A percentile compares a stretch with the other conserved stretches of the same genome.
Evolutionary conservation across 208 protist genomes (phyloP).

Genomic region (Leptomonas seymouri): DNA sequence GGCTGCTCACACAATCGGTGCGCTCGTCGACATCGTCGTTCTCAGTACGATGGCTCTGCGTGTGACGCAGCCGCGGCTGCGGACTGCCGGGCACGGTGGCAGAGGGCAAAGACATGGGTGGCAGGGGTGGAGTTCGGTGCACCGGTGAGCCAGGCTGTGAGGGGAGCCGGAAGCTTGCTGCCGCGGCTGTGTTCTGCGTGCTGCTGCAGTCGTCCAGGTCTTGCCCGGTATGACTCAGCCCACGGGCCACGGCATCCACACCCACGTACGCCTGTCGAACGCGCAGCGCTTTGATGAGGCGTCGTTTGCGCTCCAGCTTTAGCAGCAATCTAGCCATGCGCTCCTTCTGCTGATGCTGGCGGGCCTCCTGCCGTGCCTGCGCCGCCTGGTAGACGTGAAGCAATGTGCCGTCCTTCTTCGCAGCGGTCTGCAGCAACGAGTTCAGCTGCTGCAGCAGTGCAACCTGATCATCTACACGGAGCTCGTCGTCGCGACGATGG

Average conservation of each 20-base stretch:
- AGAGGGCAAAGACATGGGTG: slow-evolving; percentile 29
- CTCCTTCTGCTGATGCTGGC: slow-evolving; percentile 26
- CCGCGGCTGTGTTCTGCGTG: slow-evolving; percentile 4
- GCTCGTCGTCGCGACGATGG: neutral
- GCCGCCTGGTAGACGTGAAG: slow-evolving; percentile 54
- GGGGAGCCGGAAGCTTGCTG: slow-evolving; percentile 13
- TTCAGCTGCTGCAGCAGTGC: slow-evolving; percentile 43
- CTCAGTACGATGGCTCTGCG: neutral
- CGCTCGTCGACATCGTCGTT: slow-evolving; percentile 8
- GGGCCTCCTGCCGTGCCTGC: slow-evolving; percentile 37
- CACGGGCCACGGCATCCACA: neutral
- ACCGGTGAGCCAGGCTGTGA: slow-evolving; percentile 26
- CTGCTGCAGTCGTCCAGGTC: slow-evolving; percentile 9
- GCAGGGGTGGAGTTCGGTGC: slow-evolving; percentile 25
- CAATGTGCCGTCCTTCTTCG: slow-evolving; percentile 58
- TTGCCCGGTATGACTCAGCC: slow-evolving; percentile 10
- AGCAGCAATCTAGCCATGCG: slow-evolving; percentile 24
- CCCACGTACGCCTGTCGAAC: slow-evolving; percentile 19
- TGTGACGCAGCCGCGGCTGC: neutral
- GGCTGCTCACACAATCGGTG: neutral
- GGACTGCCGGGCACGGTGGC: slow-evolving; percentile 4
- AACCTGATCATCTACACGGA: slow-evolving; percentile 26
- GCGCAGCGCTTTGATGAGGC: slow-evolving; percentile 27
- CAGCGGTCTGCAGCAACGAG: slow-evolving; percentile 55
- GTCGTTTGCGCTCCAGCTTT: slow-evolving; percentile 33